phyloP scores from a whole-genome alignment of 148 eudicot species.

The Nepenthes mirabilis region DNA sequence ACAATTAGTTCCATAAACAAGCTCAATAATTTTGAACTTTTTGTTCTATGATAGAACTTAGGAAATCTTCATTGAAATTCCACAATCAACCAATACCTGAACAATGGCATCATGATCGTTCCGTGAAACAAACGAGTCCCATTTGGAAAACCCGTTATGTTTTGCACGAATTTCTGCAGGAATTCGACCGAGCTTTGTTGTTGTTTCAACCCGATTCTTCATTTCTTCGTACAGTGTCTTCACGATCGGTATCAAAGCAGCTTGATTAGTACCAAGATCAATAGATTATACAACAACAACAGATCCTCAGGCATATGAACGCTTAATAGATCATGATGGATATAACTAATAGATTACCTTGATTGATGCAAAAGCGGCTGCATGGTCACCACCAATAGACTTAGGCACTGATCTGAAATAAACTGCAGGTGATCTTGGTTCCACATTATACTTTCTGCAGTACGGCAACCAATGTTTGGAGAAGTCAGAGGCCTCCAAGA shows the following conservation, averaged over 20 bases:
- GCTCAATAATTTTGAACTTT: too few relatives aligned
- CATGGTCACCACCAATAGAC: slow-evolving; percentile 9
- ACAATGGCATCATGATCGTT: slow-evolving; percentile 62
- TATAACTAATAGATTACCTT: slow-evolving; percentile 22
- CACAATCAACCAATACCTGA: slow-evolving; percentile 26
- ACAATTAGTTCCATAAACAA: too few relatives aligned
- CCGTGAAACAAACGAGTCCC: slow-evolving; percentile 44
- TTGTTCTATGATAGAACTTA: too few relatives aligned
- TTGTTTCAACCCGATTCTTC: slow-evolving; percentile 40
- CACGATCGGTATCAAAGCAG: too few relatives aligned
- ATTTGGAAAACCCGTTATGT: slow-evolving; percentile 58
- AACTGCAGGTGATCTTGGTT: slow-evolving; percentile 60
- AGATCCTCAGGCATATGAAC: too few relatives aligned
- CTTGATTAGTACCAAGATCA: too few relatives aligned
- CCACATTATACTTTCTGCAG: slow-evolving; percentile 44
- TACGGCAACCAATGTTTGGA: slow-evolving; percentile 58
- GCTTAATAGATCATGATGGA: too few relatives aligned
- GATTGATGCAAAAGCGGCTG: slow-evolving; percentile 21
- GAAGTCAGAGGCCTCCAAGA: slow-evolving; percentile 50
- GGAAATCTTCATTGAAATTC: too few relatives aligned
- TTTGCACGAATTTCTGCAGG: slow-evolving; percentile 21
- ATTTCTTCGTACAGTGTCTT: slow-evolving; percentile 63
- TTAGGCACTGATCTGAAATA: slow-evolving; percentile 27
- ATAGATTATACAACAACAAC: too few relatives aligned
- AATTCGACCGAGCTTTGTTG: slow-evolving; percentile 29